phyloP scores from a whole-genome alignment of 2,329 filamentous ascomycete species.

The Cylindrodendrum hubeiense region DNA sequence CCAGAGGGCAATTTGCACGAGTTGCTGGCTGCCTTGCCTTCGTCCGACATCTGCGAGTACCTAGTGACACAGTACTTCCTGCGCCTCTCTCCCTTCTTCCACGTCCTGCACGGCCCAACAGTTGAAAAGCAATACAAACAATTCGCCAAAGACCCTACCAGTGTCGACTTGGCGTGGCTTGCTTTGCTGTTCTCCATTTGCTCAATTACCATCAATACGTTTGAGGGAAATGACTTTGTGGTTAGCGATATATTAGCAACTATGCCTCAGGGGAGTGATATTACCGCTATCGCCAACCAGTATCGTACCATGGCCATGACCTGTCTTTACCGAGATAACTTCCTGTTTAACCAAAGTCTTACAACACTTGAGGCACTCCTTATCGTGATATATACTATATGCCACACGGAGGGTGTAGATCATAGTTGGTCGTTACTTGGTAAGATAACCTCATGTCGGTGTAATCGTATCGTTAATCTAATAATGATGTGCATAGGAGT shows the following conservation, averaged over 20 bases:
- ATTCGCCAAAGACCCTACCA: conserved; percentile 15
- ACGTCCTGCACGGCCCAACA: conserved; percentile 30
- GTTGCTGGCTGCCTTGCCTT: too few species aligned
- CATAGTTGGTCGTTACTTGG: conserved; percentile 33
- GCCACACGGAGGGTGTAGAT: conserved; percentile 26
- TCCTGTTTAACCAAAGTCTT: conserved; percentile 29
- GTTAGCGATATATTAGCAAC: too few species aligned
- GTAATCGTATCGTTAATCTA: too few species aligned
- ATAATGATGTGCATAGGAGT: too few species aligned
- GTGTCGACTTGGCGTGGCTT: conserved; percentile 28
- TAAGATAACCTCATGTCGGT: too few species aligned
- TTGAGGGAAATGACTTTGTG: conserved; percentile 21
- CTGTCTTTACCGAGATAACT: conserved; percentile 29
- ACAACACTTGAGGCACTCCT: conserved; percentile 31
- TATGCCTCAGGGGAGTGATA: too few species aligned
- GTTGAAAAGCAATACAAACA: conserved; percentile 31
- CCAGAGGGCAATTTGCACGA: too few species aligned
- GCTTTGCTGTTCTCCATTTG: conserved; percentile 33
- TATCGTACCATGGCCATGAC: conserved; percentile 27
- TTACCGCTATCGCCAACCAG: too few species aligned
- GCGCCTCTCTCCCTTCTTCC: conserved; percentile 31
- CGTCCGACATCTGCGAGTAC: too few species aligned
- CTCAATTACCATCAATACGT: too few species aligned
- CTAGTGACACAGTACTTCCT: too few species aligned
- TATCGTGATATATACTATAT: conserved; percentile 27